Base-by-base conservation (phyloP, 2,329 filamentous ascomycete species). In the Diaporthe batatas region DNA sequence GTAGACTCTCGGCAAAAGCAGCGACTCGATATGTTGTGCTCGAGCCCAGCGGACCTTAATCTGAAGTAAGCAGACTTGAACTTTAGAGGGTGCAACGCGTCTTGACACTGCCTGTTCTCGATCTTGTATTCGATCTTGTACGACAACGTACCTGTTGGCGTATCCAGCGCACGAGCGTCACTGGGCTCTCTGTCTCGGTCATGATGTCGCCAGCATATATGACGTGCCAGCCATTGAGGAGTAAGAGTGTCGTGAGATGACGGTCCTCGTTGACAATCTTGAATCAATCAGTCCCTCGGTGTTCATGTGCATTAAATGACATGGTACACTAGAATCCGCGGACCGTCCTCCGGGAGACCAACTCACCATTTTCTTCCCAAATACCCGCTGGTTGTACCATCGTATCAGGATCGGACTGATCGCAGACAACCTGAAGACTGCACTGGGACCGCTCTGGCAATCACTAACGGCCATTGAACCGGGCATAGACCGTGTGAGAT, bases 211-310 rank as follows among this genome's bases (percentile, higher is more conserved):
- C 78, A 44, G 79, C 79, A 69, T 81, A 82, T 14, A 78, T 79
- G 34, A 82, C 78, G 25, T 77, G 79, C 78, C 79, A 81, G 10
- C 80, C 80, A 47, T 76, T 77, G 4, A 82, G 75, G 5, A 82
- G 77, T 0, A 83, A 76, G 11, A 79, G 78, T 11, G 81, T 82
- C 0, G 81, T 83, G 6, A 83, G 76, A 69, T 83, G 81, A 11
- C 81, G 79, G 71, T 83, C 81, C 72, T 83, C 81, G 70, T 83
- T 83, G 44, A 82, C 78, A 58, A 82, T 77, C 68, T 70, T 16
- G n/a, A 42, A 42, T 18, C 16, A 14, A 42, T 42, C 16, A 42
- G 39, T 42, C 16, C 18, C 14, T 18, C 18, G 39, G 12, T 6
- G 16, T 18, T 42, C 14, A 42, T 18, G 16, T 42, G 39, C 6